Evolutionary conservation across 768 basidiomycete genomes (phyloP), one percentile per base, ranked within the genome.

Genomic region (Royoungia palumana): DNA sequence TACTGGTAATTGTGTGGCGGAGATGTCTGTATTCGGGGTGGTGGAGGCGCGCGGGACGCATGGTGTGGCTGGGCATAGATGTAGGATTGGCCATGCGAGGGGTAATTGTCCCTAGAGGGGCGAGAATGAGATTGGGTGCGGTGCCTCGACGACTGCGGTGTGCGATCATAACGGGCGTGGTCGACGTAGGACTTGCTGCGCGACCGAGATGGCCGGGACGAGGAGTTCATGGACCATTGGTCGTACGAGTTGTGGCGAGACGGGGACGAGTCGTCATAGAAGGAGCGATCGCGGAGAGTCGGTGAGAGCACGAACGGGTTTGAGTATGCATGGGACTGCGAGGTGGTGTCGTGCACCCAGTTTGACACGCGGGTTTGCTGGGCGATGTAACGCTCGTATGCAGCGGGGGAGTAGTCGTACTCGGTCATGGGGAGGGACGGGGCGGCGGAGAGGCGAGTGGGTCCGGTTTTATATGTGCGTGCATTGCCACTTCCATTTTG

Each of bases 351-450:
- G 55, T 70, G 51, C 14, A 80, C 75, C 81, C 80, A 82, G 53
- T 72, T 67, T 0, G 73, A 68, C 14, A 81, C 76, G 50, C 76
- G 70, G 49, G 67, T 24, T 60, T 77, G 78, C n/a, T 74, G 78
- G 22, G 66, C 70, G 44, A 75, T 25, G 58, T 75, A 69, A 10
- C 69, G 72, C 45, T 79, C 70, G 56, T 73, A 67, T 24, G 78
- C 79, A 57, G 76, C 78, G 17, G 78, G 78, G 45, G 79, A 80
- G 63, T 70, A 81, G 67, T 81, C 80, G 74, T 81, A 81, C 62
- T 81, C 79, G 24, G 79, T 80, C 79, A 81, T 81, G 53, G 34
- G 45, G 17, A 24, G 52, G 46, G 38, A 37, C 22, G 41, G 35
- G 25, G 44, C 47, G 47, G 39, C 44, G 47, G 62, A 43, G 28